A percentile compares a stretch with the other conserved stretches of the same genome.
Conservation (phyloP, 768 basidiomycete species). For the Hortiboletus campestris region DNA sequence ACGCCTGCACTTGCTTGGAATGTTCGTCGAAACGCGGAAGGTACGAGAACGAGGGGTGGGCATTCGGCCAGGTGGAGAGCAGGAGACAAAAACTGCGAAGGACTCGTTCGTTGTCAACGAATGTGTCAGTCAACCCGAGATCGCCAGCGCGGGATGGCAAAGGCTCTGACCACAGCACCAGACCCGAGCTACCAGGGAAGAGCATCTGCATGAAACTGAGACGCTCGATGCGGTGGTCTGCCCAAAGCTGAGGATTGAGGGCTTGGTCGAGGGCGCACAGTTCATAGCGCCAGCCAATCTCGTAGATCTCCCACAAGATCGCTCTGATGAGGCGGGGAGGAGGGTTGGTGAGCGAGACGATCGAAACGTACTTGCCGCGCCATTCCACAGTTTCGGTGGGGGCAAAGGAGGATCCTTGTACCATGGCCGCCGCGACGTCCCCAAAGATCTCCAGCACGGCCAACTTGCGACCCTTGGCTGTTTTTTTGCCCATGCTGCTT, state of each 20-base stretch:
- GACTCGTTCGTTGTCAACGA: background rate
- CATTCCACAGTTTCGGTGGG: background rate
- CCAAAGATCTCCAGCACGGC: slow-evolving; percentile 1
- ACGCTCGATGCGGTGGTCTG: background rate
- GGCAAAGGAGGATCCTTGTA: background rate
- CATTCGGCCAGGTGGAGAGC: background rate
- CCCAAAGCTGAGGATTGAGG: slow-evolving; percentile 6
- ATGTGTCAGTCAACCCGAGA: background rate
- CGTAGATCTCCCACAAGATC: slow-evolving; percentile 20
- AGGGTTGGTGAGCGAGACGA: background rate
- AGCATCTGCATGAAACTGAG: background rate
- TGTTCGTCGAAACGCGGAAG: background rate
- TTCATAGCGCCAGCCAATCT: slow-evolving; percentile 21
- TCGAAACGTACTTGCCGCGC: background rate
- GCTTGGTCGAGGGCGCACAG: slow-evolving; percentile 17
- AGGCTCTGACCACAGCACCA: background rate
- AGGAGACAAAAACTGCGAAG: background rate
- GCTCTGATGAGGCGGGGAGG: background rate
- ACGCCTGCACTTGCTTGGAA: background rate
- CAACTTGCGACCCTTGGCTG: background rate
- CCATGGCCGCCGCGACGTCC: background rate
- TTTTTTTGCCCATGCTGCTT: background rate
- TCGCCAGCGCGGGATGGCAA: background rate
- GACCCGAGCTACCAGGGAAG: background rate
- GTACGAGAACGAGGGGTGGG: background rate